These are phyloP conservation scores for Aechmea fasciata DNA, from an alignment of 176 grass and related monocot genomes.

Conservation along the genomic window DNA sequence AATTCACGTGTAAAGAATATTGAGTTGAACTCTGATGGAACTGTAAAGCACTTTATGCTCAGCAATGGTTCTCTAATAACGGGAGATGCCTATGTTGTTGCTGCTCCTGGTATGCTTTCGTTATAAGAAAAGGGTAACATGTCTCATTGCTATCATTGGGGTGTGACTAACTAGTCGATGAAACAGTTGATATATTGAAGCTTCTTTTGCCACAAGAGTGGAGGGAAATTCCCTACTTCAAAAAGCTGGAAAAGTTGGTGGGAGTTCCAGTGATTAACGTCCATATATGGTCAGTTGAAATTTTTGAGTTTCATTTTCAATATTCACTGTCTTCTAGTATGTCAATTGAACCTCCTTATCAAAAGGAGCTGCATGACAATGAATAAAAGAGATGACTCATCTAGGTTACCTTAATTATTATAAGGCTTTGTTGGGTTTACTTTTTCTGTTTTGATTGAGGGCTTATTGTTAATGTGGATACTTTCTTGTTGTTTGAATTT, in stretches of 20 bases:
- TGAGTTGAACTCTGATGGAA: slow-evolving; percentile 80
- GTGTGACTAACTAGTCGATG: slow-evolving; percentile 32
- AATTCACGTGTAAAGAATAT: slow-evolving; percentile 88
- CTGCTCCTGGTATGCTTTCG: slow-evolving; percentile 56
- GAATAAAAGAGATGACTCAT: not conserved
- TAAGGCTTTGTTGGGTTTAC: not conserved
- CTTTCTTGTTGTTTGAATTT: slow-evolving; percentile 5
- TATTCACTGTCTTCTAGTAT: slow-evolving; percentile 11
- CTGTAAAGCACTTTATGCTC: slow-evolving; percentile 76
- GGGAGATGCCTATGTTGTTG: slow-evolving; percentile 91
- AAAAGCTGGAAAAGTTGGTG: slow-evolving; percentile 84
- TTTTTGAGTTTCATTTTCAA: slow-evolving; percentile 18
- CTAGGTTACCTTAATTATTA: not conserved
- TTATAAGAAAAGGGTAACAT: not conserved
- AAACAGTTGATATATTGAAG: slow-evolving; percentile 95
- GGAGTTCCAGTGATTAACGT: slow-evolving; percentile 99
- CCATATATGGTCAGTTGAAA: slow-evolving; percentile 80
- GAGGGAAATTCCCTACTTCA: slow-evolving; percentile 85
- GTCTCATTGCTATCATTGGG: not conserved
- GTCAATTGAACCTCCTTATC: slow-evolving; percentile 1
- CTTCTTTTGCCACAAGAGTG: slow-evolving; percentile 91
- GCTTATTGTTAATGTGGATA: not conserved
- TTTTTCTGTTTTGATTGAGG: not conserved
- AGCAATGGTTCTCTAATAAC: slow-evolving; percentile 61
- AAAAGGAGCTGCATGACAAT: not conserved